phyloP scores from a whole-genome alignment of 2,329 filamentous ascomycete genomes.

The Pezizomycotina sp. region DNA sequence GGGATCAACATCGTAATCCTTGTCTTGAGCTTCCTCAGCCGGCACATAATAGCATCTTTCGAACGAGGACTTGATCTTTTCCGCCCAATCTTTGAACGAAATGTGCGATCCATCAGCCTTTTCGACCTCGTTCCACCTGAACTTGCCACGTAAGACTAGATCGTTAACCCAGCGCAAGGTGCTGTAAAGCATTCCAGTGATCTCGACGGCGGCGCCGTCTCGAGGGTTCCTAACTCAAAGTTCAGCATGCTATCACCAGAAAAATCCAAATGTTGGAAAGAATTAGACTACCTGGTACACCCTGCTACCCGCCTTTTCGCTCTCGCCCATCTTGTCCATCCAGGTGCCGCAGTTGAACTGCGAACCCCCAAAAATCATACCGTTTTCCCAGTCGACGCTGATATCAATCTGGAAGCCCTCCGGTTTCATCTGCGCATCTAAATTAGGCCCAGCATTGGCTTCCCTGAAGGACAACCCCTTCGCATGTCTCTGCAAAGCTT shows the following conservation, averaged over 20 bases:
- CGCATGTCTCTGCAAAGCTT: conserved; percentile 82
- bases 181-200: conserved; percentile 85
- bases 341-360: conserved; percentile 93
- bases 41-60: conserved; percentile 87
- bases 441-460: conserved; percentile 72
- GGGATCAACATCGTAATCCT: conserved; percentile 62
- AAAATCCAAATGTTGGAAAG: background rate
- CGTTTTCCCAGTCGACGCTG: conserved; percentile 76
- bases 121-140: conserved; percentile 56
- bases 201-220: conserved; percentile 88
- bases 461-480: conserved; percentile 81
- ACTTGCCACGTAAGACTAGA: conserved; percentile 51
- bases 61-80: conserved; percentile 66
- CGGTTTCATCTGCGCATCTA: conserved; percentile 85
- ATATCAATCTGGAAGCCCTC: conserved; percentile 65
- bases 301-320: conserved; percentile 73
- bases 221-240: conserved; percentile 52
- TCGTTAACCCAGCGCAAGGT: conserved; percentile 61
- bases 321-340: conserved; percentile 99
- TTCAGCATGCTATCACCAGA: conserved; percentile 4
- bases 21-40: conserved; percentile 49
- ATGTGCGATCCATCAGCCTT: conserved; percentile 45
- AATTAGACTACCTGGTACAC: conserved; percentile 47
- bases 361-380: conserved; percentile 84
- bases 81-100: conserved; percentile 62